Base-by-base conservation (phyloP, 805 yeast species). In the Candida lessepsii region DNA sequence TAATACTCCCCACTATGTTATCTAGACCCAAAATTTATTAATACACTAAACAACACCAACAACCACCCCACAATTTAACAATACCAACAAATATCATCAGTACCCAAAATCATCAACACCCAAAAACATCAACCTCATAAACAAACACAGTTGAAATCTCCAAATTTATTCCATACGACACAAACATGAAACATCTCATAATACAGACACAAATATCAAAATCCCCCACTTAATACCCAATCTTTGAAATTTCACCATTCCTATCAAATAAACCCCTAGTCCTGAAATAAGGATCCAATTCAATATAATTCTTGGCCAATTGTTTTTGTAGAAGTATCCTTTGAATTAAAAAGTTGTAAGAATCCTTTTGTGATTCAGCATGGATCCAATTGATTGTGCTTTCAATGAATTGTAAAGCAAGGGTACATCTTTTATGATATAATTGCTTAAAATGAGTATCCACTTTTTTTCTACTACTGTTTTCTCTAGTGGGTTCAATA, bases 311-410 rank as follows among this genome's bases (percentile, higher is more conserved):
- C 25, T 70, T 64, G 4, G 81, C 65, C 35, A 88, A 57, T 43
- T 75, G 62, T 36, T 60, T 60, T 39, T 81, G 78, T 18, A 81
- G 37, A n/a, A 59, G 54, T n/a, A 76, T 63, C 56, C 80, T 79
- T 39, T 78, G 80, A 13, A 65, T 56, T 55, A 76, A 64, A 42
- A 69, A 68, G 30, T 60, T 52, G 10, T 65, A 63, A 30, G 78
- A 74, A 10, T 71, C 76, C 24, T 64, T 71, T 2, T 63, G 62
- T 35, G 70, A 65, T 2, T 71, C 64, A 18, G 84, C 63, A 51
- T 79, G 79, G 43, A 89, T 76, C 96, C 97, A 90, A 43, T 67
- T 63, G 18, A 76, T 69, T 0, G 96, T 90, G 14, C 78, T 70
- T 16, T 72, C 71, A 39, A 84, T 71, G 54, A 82, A 83, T 37